These are phyloP conservation scores for Eucalyptus regnans DNA, from an alignment of 345 rosid genomes.

Conservation along the genomic window DNA sequence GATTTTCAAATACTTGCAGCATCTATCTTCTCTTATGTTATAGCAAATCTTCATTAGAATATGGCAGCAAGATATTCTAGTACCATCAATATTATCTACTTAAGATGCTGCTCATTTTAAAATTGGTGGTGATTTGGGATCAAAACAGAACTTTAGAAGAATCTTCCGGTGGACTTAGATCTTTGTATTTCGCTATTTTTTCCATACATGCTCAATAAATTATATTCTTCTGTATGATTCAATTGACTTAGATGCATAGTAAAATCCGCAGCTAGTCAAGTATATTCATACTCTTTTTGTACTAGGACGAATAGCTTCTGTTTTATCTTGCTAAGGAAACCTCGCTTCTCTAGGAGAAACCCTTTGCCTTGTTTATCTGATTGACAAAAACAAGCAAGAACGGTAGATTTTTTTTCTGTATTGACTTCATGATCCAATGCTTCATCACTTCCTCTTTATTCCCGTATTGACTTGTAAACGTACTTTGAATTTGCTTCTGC, in stretches of 20 bases:
- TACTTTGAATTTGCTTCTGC: neutral
- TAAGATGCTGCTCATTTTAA: neutral
- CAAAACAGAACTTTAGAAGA: neutral
- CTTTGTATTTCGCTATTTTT: neutral
- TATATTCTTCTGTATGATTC: neutral
- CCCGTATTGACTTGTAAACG: neutral
- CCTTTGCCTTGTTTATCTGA: neutral
- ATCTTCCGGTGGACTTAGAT: neutral
- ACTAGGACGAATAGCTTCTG: neutral
- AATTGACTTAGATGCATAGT: neutral
- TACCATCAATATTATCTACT: neutral
- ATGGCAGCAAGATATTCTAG: neutral
- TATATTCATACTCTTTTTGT: neutral
- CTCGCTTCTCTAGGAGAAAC: neutral
- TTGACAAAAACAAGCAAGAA: neutral
- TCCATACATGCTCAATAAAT: neutral
- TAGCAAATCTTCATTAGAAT: neutral
- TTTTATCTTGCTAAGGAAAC: neutral
- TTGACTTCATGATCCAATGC: neutral
- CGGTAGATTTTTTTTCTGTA: neutral
- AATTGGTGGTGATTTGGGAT: neutral
- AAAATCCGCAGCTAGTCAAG: neutral
- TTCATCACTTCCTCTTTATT: neutral
- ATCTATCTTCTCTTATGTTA: neutral
- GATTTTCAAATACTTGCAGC: neutral